phyloP scores from a whole-genome alignment of 345 rosid genomes.

The Cochlearia excelsa region DNA sequence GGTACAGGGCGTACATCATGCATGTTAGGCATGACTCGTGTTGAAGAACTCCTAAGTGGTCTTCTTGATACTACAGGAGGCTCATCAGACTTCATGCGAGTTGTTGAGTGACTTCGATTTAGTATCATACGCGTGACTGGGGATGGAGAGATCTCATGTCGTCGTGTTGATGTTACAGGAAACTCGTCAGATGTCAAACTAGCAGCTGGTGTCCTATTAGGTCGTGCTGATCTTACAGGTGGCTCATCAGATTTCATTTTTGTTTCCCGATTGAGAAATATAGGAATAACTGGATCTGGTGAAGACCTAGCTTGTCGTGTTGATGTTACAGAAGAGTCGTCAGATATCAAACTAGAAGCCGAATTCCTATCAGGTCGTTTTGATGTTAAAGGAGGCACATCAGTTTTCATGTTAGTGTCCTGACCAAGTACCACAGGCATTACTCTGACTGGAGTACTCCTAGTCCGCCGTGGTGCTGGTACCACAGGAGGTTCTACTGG shows the following conservation, averaged over 20 bases:
- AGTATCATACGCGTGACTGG: slow-evolving; percentile 17
- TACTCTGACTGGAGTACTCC: slow-evolving; percentile 28
- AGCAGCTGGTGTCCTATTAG: slow-evolving; percentile 21
- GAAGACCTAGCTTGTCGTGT: slow-evolving; percentile 22
- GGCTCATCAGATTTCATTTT: slow-evolving; percentile 22
- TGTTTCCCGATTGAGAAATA: slow-evolving; percentile 26
- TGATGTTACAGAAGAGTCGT: slow-evolving; percentile 19
- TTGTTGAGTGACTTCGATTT: slow-evolving; percentile 29
- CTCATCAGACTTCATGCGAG: slow-evolving; percentile 26
- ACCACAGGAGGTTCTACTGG: slow-evolving; percentile 28
- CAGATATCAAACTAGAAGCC: slow-evolving; percentile 17
- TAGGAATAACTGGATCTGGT: slow-evolving; percentile 19
- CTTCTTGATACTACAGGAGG: slow-evolving; percentile 30
- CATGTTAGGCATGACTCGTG: slow-evolving; percentile 25
- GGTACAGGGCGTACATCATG: slow-evolving; percentile 30
- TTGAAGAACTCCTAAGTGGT: slow-evolving; percentile 29
- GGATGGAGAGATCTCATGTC: slow-evolving; percentile 10
- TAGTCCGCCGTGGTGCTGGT: slow-evolving; percentile 26
- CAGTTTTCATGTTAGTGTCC: slow-evolving; percentile 26
- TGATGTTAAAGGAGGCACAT: slow-evolving; percentile 24
- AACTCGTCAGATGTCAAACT: slow-evolving; percentile 26
- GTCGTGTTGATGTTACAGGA: slow-evolving; percentile 20
- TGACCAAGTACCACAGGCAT: slow-evolving; percentile 38
- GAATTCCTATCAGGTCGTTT: slow-evolving; percentile 21
- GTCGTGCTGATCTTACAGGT: slow-evolving; percentile 20